phyloP scores from a whole-genome alignment of 208 protist species.

The Entamoeba moshkovskii region DNA sequence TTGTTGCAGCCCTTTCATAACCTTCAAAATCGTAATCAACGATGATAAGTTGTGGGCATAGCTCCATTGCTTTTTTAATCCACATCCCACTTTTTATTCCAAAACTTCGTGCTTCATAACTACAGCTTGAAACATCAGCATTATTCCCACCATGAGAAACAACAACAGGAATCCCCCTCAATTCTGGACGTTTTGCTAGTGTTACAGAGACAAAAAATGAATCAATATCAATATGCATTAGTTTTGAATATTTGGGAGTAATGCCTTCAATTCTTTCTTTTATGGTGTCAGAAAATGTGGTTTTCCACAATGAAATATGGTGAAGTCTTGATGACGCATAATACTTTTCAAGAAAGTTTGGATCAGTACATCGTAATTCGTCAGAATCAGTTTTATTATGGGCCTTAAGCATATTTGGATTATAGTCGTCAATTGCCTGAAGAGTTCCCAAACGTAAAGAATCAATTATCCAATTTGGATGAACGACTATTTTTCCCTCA shows the following conservation, averaged over 20 bases:
- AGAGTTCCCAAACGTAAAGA: neutral
- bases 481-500: neutral
- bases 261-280: neutral
- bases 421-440: neutral
- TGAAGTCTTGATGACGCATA: neutral
- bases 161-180: neutral
- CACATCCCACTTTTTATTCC: conserved; percentile 1
- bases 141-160: neutral
- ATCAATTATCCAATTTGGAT: neutral
- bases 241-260: neutral
- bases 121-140: neutral
- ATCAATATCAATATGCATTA: neutral
- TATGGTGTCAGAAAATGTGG: neutral
- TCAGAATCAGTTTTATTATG: neutral
- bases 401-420: no score
- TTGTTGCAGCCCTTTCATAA: neutral
- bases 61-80: neutral
- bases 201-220: neutral
- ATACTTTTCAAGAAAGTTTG: neutral
- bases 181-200: neutral
- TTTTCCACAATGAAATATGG: neutral
- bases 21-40: neutral
- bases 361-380: neutral
- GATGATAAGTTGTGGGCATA: neutral
- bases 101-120: neutral